Conservation (phyloP, 805 yeast genomes). For the Sugiyamaella smithiae region DNA sequence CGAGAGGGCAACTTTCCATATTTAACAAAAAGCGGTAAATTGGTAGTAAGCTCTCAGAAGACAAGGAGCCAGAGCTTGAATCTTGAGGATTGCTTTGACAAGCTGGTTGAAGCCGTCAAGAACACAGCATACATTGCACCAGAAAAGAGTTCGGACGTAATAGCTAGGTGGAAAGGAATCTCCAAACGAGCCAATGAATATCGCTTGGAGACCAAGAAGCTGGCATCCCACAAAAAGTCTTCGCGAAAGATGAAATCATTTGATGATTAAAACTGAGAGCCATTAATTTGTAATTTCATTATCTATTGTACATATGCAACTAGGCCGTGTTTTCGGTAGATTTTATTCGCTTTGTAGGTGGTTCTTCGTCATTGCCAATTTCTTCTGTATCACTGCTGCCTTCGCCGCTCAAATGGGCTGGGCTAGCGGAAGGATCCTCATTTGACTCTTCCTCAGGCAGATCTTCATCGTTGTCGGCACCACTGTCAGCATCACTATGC, state of each 20-base stretch:
- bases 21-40: conserved; percentile 51
- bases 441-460: neutral
- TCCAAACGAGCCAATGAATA: conserved; percentile 34
- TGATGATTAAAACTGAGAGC: neutral
- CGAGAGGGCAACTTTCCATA: conserved; percentile 45
- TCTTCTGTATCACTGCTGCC: neutral
- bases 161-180: conserved; percentile 49
- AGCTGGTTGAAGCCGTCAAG: conserved; percentile 53
- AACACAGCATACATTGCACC: conserved; percentile 45
- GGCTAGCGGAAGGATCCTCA: neutral
- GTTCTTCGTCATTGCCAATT: neutral
- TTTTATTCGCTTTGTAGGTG: neutral
- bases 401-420: too few species aligned
- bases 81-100: conserved; percentile 55
- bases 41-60: conserved; percentile 60
- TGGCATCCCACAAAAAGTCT: conserved; percentile 39
- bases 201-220: conserved; percentile 39
- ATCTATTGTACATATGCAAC: too few species aligned
- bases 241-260: conserved; percentile 27
- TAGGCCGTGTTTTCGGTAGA: neutral
- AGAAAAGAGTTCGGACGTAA: conserved; percentile 47
- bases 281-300: neutral
- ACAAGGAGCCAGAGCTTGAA: conserved; percentile 59
- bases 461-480: neutral
- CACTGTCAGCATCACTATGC: too few species aligned